Conservation (phyloP, 139 green algal species). For the Haematococcus lacustris region DNA sequence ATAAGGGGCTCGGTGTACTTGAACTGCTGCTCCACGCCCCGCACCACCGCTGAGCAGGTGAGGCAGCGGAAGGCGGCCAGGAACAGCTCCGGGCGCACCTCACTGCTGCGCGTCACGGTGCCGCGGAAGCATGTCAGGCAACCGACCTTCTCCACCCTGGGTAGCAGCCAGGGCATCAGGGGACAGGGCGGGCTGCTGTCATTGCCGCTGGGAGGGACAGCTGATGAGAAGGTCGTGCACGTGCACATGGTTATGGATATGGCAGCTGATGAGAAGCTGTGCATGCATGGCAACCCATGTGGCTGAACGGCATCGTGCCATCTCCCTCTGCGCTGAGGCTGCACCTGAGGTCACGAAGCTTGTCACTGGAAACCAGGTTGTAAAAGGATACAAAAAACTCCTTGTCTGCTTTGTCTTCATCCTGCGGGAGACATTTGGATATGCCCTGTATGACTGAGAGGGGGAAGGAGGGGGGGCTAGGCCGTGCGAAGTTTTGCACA, state of each 20-base stretch:
- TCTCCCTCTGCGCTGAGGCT: background rate
- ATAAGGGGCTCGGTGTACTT: constrained; percentile 89
- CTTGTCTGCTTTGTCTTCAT: constrained; percentile 47
- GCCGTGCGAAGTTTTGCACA: background rate
- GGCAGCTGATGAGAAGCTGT: no score
- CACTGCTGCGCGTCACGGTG: constrained; percentile 90
- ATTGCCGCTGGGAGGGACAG: no score
- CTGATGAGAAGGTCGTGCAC: no score
- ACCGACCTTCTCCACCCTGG: constrained; percentile 44
- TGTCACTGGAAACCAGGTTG: constrained; percentile 49
- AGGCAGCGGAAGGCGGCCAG: constrained; percentile 85
- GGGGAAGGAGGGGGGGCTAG: no score
- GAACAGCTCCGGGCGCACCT: constrained; percentile 92
- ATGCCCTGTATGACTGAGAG: no score
- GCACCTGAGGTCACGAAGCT: constrained; percentile 38
- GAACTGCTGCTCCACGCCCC: constrained; percentile 90
- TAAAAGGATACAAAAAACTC: constrained; percentile 85
- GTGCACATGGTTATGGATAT: no score
- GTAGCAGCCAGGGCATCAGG: constrained; percentile 28
- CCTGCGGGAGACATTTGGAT: no score
- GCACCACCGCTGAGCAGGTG: constrained; percentile 60
- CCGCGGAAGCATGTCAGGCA: constrained; percentile 58
- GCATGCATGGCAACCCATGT: no score
- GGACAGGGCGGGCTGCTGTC: no score
- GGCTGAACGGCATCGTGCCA: no score